Evolutionary conservation across 2,329 filamentous ascomycete species (phyloP), one percentile per base, ranked within the genome.

Genomic region (Talaromyces islandicus): DNA sequence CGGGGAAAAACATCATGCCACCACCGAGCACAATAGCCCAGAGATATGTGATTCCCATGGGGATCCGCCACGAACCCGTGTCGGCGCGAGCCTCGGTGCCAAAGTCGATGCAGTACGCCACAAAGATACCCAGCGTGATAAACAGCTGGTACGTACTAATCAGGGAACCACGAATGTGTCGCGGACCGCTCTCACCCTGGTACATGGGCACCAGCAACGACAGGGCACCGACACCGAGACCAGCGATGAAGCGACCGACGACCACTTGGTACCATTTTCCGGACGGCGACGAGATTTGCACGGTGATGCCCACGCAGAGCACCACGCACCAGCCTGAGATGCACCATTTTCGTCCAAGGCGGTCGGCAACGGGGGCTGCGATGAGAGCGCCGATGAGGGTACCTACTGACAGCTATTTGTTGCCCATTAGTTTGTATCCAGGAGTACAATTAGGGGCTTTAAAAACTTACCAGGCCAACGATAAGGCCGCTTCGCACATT

Each of bases 1-100:
- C 84, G 0, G 79, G 79, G 63, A 86, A 79, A 65, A 83, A 77
- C 7, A 79, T 63, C 60, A 86, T 84, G 7, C 83, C 83, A 19
- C 74, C 57, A 1, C 79, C 79, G 64, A 86, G 81, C 50, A 85
- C 77, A 4, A 77, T 67, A 1, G 83, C 80, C 77, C 81, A 85
- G 61, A 84, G 71, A 67, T 83, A 85, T 2, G 81, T 83, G 32
- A 86, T 71, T 1, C 83, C 84, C 75, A 85, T 82, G 0, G 77
- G 74, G 29, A 80, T 78, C 4, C 78, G 69, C 78, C 78, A 80
- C 3, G 77, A 78, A 3, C 66, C 69, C 75, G 70, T 85, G 56
- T 66, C 57, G 1, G 54, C 21, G 7, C 63, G 64, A 4, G 19
- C 12, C 56, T 76, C 74, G 2, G 76, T 78, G 27, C 78, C 78